Percentiles rank a stretch among this genome's conserved stretches.
Conservation (phyloP, 2,329 filamentous ascomycete species). For the Furcasterigmium sp. region DNA sequence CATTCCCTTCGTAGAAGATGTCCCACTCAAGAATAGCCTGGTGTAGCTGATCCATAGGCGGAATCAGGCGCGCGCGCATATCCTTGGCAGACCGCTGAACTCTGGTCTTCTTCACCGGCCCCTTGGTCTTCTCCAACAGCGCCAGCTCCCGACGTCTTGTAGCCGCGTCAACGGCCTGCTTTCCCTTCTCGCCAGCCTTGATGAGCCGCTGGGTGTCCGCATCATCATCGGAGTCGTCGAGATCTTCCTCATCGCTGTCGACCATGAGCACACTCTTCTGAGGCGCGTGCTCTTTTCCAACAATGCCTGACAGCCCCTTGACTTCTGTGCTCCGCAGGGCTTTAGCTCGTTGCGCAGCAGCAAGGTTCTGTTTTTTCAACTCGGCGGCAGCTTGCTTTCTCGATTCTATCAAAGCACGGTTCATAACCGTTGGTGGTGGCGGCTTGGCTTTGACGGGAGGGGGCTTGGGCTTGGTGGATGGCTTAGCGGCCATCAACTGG, state of each 20-base stretch:
- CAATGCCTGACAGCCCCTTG: conserved; percentile 62
- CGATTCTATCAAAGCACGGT: conserved; percentile 12
- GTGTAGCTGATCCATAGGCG: conserved; percentile 81
- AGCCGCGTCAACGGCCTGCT: conserved; percentile 44
- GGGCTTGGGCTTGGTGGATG: conserved; percentile 6
- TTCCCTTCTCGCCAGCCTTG: conserved; percentile 37
- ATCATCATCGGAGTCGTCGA: conserved; percentile 57
- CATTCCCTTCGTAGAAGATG: conserved; percentile 83
- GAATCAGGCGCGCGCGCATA: conserved; percentile 86
- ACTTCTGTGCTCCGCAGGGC: conserved; percentile 51
- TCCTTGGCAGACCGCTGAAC: conserved; percentile 81
- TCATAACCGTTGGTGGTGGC: too few relatives aligned
- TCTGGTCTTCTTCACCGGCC: conserved; percentile 79
- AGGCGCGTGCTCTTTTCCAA: conserved; percentile 72
- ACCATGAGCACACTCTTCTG: conserved; percentile 88
- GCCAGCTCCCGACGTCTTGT: conserved; percentile 38
- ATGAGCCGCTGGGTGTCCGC: conserved; percentile 38
- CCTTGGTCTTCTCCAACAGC: conserved; percentile 52
- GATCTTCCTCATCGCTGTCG: conserved; percentile 58
- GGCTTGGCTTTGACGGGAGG: too few relatives aligned
- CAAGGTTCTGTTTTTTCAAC: conserved; percentile 66
- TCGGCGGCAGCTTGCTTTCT: conserved; percentile 47
- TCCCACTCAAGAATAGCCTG: conserved; percentile 89
- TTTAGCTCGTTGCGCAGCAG: conserved; percentile 65
- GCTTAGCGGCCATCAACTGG: conserved; percentile 33